These are phyloP conservation scores for Monosporascus sp. DNA, from an alignment of 2,329 filamentous ascomycete genomes.

Conservation along the genomic window DNA sequence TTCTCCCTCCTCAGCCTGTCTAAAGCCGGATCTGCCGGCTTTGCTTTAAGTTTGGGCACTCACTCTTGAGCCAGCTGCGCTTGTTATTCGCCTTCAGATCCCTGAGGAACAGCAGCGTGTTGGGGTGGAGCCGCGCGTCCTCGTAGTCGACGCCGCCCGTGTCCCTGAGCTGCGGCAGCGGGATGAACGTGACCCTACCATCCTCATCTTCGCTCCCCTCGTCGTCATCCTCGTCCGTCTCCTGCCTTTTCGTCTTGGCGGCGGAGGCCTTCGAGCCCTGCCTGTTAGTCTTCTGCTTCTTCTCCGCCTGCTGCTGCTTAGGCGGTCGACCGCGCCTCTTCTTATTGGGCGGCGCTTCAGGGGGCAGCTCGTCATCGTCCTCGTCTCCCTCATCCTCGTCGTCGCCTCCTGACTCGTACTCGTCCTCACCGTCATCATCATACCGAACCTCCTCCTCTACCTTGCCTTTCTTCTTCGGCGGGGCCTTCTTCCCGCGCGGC, in stretches of 20 bases:
- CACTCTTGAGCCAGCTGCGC: constrained; percentile 54
- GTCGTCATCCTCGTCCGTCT: constrained; percentile 28
- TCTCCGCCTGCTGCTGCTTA: constrained; percentile 3
- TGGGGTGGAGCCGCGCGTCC: constrained; percentile 48
- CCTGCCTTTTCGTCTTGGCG: constrained; percentile 25
- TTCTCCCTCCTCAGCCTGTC: no score
- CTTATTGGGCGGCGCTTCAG: constrained; percentile 10
- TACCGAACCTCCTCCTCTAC: constrained; percentile 9
- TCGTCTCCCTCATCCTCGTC: constrained; percentile 23
- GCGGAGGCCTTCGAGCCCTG: constrained; percentile 19
- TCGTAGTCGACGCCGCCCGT: constrained; percentile 41
- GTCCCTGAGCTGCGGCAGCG: constrained; percentile 35
- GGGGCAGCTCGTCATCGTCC: constrained; percentile 10
- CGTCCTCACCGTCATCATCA: constrained; percentile 13
- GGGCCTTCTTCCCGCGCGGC: constrained; percentile 14
- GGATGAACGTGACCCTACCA: constrained; percentile 34
- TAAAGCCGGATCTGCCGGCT: no score
- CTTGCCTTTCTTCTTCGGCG: background rate
- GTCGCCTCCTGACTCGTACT: constrained; percentile 15
- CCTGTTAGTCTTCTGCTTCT: constrained; percentile 2
- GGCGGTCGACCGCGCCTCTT: constrained; percentile 15
- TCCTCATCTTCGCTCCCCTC: constrained; percentile 29
- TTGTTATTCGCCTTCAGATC: constrained; percentile 57
- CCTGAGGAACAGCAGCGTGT: constrained; percentile 51
- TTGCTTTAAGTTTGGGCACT: constrained; percentile 7